Evolutionary conservation across 768 basidiomycete species (phyloP), one percentile per base, ranked within the genome.

Genomic region (Serendipita indica): DNA sequence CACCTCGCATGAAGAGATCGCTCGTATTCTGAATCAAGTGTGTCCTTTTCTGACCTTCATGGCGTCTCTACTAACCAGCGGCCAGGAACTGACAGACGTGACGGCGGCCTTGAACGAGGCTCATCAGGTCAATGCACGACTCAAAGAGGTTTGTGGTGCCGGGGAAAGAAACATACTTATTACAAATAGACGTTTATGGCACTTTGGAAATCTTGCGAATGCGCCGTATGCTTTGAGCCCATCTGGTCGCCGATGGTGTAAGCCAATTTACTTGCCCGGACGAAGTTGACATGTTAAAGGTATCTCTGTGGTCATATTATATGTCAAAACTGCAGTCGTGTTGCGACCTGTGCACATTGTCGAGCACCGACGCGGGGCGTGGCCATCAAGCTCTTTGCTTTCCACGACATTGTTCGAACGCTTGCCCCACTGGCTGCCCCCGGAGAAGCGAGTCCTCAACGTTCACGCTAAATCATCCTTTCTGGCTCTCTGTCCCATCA

Each of bases 211-310:
- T 16, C 25, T 10, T 18, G 22, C 20, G 49, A 54, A 30, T 54
- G 49, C 32, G 22, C 49, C 7, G 49, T 54, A 16, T 54, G 49
- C 30, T 54, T 54, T 28, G 49, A 54, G 49, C 49, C 49, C n/a
- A 20, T 54, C 10, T 54, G 49, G 49, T 4, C 22, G 32, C 49
- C 49, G 10, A 28, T 28, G 32, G 49, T 33, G 49, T 54, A 12
- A 10, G 49, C 32, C 7, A 10, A 7, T 54, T 30, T 10, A 20
- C 49, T 18, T 12, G 12, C 7, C n/a, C 25, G 49, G 30, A 43
- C 5, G 27, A n/a, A 43, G 27, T n/a, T 7, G 7, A 43, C 5
- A 6, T 25, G 18, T 43, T 6, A 18, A 7, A 43, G 41, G 7
- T 43, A 43, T 43, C n/a, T 43, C n/a, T 43, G 41, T n/a, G 41